phyloP scores from a whole-genome alignment of 225 moss, liverwort and hornwort genomes.

The Physcomitrium patens region DNA sequence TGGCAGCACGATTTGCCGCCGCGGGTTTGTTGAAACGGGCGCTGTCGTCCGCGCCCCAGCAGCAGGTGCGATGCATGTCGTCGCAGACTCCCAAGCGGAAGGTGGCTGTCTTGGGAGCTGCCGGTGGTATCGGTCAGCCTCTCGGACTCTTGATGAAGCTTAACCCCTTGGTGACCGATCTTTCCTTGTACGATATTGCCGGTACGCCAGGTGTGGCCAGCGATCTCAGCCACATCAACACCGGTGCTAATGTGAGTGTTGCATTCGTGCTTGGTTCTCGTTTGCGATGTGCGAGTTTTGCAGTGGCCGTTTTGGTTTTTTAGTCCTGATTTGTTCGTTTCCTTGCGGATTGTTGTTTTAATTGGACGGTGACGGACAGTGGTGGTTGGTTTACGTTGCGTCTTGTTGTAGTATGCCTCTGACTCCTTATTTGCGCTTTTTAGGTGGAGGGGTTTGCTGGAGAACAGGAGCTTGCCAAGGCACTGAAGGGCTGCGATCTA shows the following conservation, averaged over 20 bases:
- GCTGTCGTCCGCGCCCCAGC: slow-evolving; percentile 24
- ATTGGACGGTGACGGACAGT: background rate
- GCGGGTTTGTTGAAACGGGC: slow-evolving; percentile 35
- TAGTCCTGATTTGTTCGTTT: too few species aligned
- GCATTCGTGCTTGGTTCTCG: too few species aligned
- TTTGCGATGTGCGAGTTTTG: too few species aligned
- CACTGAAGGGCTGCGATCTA: slow-evolving; percentile 61
- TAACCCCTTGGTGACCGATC: slow-evolving; percentile 91
- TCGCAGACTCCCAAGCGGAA: slow-evolving; percentile 61
- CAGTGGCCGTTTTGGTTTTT: too few species aligned
- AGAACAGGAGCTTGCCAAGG: slow-evolving; percentile 54
- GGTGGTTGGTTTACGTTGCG: background rate
- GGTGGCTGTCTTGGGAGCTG: slow-evolving; percentile 93
- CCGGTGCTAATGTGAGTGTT: slow-evolving; percentile 64
- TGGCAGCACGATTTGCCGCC: slow-evolving; percentile 63
- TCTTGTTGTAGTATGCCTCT: background rate
- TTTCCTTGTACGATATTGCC: slow-evolving; percentile 87
- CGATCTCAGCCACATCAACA: slow-evolving; percentile 95
- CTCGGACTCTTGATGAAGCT: slow-evolving; percentile 93
- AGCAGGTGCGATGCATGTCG: slow-evolving; percentile 49
- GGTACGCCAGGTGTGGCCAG: slow-evolving; percentile 91
- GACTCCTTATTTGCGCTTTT: background rate
- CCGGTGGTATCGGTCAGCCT: slow-evolving; percentile 91
- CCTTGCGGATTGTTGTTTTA: background rate
- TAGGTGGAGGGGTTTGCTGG: slow-evolving; percentile 68